phyloP scores from a whole-genome alignment of 1,139 yeast species.

The Kazachstania sp. region DNA sequence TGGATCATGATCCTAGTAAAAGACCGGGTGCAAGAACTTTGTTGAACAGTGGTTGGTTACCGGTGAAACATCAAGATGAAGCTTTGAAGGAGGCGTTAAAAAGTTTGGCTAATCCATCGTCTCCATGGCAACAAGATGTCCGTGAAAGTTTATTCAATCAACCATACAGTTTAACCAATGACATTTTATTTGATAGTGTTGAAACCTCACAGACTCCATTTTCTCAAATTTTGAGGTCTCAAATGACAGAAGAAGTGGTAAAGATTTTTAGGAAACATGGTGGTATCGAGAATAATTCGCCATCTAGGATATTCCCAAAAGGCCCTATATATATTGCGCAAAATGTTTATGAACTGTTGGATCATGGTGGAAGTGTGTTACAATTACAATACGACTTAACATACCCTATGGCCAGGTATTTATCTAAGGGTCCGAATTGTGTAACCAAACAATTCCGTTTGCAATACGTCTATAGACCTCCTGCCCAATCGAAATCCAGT shows the following conservation, averaged over 20 bases:
- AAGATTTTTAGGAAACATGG: slow-evolving; percentile 71
- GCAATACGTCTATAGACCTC: slow-evolving; percentile 74
- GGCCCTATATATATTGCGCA: slow-evolving; percentile 60
- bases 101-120: slow-evolving; percentile 78
- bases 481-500: slow-evolving; percentile 41
- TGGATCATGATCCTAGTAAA: slow-evolving; percentile 68
- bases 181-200: slow-evolving; percentile 61
- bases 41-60: slow-evolving; percentile 71
- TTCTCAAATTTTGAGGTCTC: slow-evolving; percentile 32
- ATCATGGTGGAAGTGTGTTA: slow-evolving; percentile 75
- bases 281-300: slow-evolving; percentile 63
- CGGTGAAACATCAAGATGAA: slow-evolving; percentile 85
- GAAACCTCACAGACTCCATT: slow-evolving; percentile 29
- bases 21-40: slow-evolving; percentile 76
- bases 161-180: slow-evolving; percentile 75
- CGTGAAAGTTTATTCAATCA: slow-evolving; percentile 76
- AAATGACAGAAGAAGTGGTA: slow-evolving; percentile 49
- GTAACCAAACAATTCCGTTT: slow-evolving; percentile 54
- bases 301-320: slow-evolving; percentile 66
- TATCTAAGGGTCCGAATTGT: slow-evolving; percentile 54
- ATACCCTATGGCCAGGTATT: slow-evolving; percentile 74
- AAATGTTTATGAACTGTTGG: slow-evolving; percentile 70
- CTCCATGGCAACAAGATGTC: slow-evolving; percentile 92
- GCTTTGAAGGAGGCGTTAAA: slow-evolving; percentile 80
- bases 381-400: slow-evolving; percentile 86